Conservation (phyloP, 495 filamentous ascomycete species). For the Bacidia gigantensis region DNA sequence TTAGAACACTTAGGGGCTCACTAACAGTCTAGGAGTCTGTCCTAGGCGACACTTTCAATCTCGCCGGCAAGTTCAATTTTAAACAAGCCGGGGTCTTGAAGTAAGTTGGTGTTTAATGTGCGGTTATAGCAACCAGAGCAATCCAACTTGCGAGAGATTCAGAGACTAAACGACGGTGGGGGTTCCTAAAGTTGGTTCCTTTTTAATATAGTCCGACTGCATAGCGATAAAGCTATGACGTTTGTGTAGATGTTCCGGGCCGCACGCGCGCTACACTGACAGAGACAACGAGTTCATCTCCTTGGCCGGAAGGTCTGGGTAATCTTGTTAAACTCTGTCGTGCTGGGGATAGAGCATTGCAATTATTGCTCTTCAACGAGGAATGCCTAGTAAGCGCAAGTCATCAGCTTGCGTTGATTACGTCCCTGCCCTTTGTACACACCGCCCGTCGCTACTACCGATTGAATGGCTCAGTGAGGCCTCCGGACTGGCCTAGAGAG, state of each 20-base stretch:
- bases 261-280: slow-evolving; percentile 60
- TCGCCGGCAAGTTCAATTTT: neutral
- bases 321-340: slow-evolving; percentile 66
- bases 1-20: neutral
- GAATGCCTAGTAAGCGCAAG: slow-evolving; percentile 62
- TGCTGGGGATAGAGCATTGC: slow-evolving; percentile 66
- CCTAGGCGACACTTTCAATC: neutral
- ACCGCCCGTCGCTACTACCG: slow-evolving; percentile 62
- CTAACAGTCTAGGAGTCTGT: neutral
- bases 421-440: slow-evolving; percentile 59
- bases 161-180: slow-evolving; percentile 3
- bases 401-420: slow-evolving; percentile 64
- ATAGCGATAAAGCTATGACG: neutral
- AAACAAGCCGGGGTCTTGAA: neutral
- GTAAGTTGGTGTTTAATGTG: neutral
- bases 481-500: slow-evolving; percentile 51
- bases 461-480: slow-evolving; percentile 64
- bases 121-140: neutral
- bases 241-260: slow-evolving; percentile 49
- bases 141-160: neutral
- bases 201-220: slow-evolving; percentile 2
- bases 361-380: slow-evolving; percentile 71
- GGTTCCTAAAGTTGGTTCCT: neutral
- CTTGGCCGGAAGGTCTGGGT: slow-evolving; percentile 57
- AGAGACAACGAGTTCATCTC: slow-evolving; percentile 54